Evolutionary conservation across 2,329 filamentous ascomycete genomes (phyloP).

Genomic region (Tympanopsis confertula): DNA sequence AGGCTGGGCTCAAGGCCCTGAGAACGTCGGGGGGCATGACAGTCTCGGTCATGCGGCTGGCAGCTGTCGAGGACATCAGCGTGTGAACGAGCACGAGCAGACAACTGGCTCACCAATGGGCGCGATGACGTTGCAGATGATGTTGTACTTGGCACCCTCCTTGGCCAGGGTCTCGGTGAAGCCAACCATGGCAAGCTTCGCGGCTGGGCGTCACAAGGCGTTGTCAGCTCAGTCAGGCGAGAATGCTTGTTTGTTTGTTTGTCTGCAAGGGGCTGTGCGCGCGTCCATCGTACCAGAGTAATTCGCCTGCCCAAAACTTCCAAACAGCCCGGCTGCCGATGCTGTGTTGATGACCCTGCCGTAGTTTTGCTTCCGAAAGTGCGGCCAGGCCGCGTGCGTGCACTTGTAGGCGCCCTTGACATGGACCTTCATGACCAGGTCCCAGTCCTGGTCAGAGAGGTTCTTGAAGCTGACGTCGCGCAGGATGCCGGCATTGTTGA

Average conservation of each 20-base stretch:
- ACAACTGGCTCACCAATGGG: background rate
- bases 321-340: slow-evolving; percentile 90
- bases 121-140: slow-evolving; percentile 85
- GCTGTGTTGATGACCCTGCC: slow-evolving; percentile 93
- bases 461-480: slow-evolving; percentile 97
- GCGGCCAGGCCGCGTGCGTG: slow-evolving; percentile 83
- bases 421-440: slow-evolving; percentile 85
- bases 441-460: slow-evolving; percentile 95
- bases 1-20: slow-evolving; percentile 76
- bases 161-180: slow-evolving; percentile 97
- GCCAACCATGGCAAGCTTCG: slow-evolving; percentile 87
- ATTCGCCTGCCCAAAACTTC: slow-evolving; percentile 90
- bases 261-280: background rate
- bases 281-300: slow-evolving; percentile 55
- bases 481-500: slow-evolving; percentile 96
- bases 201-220: slow-evolving; percentile 39
- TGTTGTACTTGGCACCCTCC: slow-evolving; percentile 97
- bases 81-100: background rate
- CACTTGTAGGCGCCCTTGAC: slow-evolving; percentile 93
- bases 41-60: slow-evolving; percentile 89
- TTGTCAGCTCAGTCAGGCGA: background rate
- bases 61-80: slow-evolving; percentile 39
- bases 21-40: slow-evolving; percentile 91
- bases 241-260: slow-evolving; percentile 2
- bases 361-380: slow-evolving; percentile 98